phyloP scores from a whole-genome alignment of 345 rosid genomes.

The Noccaea caerulescens region DNA sequence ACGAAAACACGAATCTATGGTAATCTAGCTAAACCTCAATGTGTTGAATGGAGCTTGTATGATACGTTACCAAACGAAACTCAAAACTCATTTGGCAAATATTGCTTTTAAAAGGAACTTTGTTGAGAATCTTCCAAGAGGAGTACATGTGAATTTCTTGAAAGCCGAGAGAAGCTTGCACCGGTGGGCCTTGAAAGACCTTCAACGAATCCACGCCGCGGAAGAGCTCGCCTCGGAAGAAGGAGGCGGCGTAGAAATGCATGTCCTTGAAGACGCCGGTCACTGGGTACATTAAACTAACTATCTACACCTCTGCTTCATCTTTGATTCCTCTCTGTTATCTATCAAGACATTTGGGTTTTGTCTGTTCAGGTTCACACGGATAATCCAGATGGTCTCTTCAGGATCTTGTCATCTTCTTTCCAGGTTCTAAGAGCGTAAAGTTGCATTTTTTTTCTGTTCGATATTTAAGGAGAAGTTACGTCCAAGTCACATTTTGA shows the following conservation, averaged over 20 bases:
- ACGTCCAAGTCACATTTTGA: neutral
- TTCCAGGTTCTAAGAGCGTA: conserved; percentile 57
- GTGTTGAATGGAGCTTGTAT: conserved; percentile 13
- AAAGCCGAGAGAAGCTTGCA: conserved; percentile 98
- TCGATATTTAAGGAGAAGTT: conserved; percentile 13
- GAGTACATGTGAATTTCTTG: conserved; percentile 85
- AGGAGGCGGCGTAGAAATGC: conserved; percentile 94
- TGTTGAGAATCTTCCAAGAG: conserved; percentile 84
- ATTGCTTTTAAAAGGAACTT: conserved; percentile 60
- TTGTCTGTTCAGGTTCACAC: conserved; percentile 68
- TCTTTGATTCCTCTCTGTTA: conserved; percentile 7
- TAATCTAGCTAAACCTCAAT: conserved; percentile 35
- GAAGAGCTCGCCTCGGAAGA: conserved; percentile 86
- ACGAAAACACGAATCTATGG: conserved; percentile 94
- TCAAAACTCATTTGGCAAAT: conserved; percentile 19
- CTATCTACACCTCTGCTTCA: neutral
- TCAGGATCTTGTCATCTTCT: conserved; percentile 81
- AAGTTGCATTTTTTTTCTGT: neutral
- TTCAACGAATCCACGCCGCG: conserved; percentile 89
- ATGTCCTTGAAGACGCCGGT: conserved; percentile 96
- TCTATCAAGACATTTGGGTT: neutral
- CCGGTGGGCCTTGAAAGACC: conserved; percentile 94
- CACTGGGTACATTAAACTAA: conserved; percentile 68
- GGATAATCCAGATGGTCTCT: conserved; percentile 94
- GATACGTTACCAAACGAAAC: neutral